Percentiles rank a stretch among this genome's conserved stretches.
Evolutionary conservation across 345 rosid species (phyloP).

Genomic region (Lumnitzera racemosa): DNA sequence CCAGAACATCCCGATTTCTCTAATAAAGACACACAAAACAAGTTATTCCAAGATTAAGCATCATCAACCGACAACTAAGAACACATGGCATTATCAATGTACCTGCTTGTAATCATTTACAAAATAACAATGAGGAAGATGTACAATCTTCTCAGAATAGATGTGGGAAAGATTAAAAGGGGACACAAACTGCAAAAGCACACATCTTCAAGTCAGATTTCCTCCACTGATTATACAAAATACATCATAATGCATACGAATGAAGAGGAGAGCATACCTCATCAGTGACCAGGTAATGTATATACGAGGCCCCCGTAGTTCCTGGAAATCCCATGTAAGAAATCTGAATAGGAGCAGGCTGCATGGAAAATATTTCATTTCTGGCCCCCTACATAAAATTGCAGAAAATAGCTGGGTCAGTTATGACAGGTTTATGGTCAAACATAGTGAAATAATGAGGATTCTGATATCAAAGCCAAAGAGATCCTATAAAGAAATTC

Average conservation of each 20-base stretch:
- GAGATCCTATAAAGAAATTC: too few relatives aligned
- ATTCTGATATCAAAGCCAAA: too few relatives aligned
- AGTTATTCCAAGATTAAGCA: background rate
- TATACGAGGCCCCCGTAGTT: constrained; percentile 92
- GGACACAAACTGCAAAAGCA: constrained; percentile 70
- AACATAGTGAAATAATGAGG: too few relatives aligned
- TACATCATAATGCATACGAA: background rate
- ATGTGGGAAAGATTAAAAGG: constrained; percentile 65
- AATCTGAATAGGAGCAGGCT: constrained; percentile 95
- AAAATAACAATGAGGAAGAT: constrained; percentile 95
- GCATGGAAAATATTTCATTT: constrained; percentile 97
- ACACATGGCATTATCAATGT: background rate
- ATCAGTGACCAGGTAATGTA: constrained; percentile 93
- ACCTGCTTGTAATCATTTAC: constrained; percentile 99
- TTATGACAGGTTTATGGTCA: background rate
- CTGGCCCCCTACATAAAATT: constrained; percentile 73
- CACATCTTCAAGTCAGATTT: constrained; percentile 10
- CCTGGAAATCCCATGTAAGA: constrained; percentile 99
- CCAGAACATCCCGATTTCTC: constrained; percentile 91
- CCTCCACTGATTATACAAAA: constrained; percentile 1
- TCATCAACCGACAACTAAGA: background rate
- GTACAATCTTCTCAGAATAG: constrained; percentile 96
- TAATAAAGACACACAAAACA: constrained; percentile 22
- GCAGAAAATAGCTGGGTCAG: background rate
- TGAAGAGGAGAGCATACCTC: constrained; percentile 42